A percentile compares a stretch with the other conserved stretches of the same genome.
Evolutionary conservation across 169 alveolate species (phyloP).

Genomic region (Plasmodium cynomolgi): DNA sequence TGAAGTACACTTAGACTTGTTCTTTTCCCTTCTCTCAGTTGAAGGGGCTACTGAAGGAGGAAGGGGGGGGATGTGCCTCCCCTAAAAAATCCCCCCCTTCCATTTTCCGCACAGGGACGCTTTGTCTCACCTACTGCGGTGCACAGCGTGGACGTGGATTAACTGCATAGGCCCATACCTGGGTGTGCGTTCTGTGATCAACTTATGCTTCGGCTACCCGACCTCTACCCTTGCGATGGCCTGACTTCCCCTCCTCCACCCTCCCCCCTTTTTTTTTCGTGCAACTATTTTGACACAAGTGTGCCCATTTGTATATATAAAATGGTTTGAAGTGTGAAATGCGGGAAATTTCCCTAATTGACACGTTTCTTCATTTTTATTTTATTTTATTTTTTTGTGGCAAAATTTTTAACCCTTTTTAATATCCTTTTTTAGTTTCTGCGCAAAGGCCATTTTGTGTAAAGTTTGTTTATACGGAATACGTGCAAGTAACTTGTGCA

Average conservation of each 20-base stretch:
- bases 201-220: not conserved
- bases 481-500: not conserved
- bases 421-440: not conserved
- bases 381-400: not conserved
- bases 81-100: not conserved
- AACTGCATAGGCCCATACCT: not conserved
- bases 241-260: not conserved
- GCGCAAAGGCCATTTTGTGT: not conserved
- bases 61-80: not conserved
- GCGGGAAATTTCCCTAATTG: not conserved
- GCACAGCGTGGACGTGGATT: not conserved
- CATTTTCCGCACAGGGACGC: not conserved
- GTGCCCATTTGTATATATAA: not conserved
- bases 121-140: not conserved
- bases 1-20: not conserved
- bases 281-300: not conserved
- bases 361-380: not conserved
- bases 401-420: not conserved
- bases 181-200: not conserved
- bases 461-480: not conserved
- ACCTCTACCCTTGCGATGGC: not conserved
- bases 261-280: not conserved
- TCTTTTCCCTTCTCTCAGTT: not conserved
- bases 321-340: not conserved
- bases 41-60: not conserved